phyloP scores from a whole-genome alignment of 768 basidiomycete genomes.

The Mycena filopes region DNA sequence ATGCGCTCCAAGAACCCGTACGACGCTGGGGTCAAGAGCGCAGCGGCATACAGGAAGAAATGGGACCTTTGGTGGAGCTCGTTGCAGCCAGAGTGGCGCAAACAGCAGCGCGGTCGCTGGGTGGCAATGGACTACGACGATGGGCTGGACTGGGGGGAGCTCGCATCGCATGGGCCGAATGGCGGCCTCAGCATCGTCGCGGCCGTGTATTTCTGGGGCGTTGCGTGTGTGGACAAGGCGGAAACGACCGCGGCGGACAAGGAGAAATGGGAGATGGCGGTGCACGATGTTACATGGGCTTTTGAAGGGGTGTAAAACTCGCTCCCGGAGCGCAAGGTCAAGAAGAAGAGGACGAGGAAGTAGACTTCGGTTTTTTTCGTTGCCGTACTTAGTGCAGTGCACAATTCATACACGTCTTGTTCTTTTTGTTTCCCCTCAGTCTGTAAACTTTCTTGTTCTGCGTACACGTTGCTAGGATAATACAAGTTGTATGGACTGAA shows the following conservation, averaged over 20 bases:
- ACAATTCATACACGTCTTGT: not conserved
- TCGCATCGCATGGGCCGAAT: conserved; percentile 1
- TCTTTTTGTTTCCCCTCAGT: too few species aligned
- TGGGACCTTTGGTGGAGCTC: conserved; percentile 3
- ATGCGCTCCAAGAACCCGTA: not conserved
- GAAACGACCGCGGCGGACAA: not conserved
- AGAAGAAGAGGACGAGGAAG: not conserved
- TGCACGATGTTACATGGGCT: not conserved
- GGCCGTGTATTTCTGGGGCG: conserved; percentile 2
- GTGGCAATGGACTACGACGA: not conserved
- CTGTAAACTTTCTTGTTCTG: too few species aligned
- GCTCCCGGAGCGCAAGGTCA: not conserved
- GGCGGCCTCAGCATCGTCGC: not conserved
- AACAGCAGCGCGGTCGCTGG: not conserved
- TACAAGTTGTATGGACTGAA: too few species aligned
- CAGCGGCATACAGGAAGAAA: not conserved
- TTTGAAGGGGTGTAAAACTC: not conserved
- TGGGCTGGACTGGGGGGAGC: not conserved
- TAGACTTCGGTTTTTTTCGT: not conserved
- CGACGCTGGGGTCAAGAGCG: not conserved
- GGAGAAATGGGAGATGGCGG: not conserved
- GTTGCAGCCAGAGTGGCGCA: not conserved
- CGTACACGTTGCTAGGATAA: too few species aligned
- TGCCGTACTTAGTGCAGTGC: not conserved
- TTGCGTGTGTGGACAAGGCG: not conserved